Evolutionary conservation across 805 yeast species (phyloP).

Genomic region (Candida bentonensis): DNA sequence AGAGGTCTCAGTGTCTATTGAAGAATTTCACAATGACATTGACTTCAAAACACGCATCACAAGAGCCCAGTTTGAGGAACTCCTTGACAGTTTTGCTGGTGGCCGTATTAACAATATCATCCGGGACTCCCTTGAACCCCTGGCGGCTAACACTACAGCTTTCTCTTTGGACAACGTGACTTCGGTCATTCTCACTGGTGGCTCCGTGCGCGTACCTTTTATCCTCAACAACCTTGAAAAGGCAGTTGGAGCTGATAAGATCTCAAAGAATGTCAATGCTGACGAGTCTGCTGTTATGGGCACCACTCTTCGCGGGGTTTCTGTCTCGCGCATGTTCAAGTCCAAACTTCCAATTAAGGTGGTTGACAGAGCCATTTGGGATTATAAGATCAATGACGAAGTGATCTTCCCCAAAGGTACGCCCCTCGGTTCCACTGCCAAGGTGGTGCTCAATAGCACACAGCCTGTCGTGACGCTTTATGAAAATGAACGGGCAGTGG

Average conservation of each 20-base stretch:
- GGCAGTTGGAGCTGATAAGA: constrained; percentile 38
- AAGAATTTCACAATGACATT: constrained; percentile 54
- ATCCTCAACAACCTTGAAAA: constrained; percentile 35
- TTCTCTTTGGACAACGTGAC: constrained; percentile 26
- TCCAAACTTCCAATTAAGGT: constrained; percentile 44
- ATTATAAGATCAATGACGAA: constrained; percentile 27
- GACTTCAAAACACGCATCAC: constrained; percentile 60
- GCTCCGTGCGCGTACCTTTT: constrained; percentile 80
- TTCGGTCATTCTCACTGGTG: constrained; percentile 77
- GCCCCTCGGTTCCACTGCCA: constrained; percentile 20
- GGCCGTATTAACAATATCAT: constrained; percentile 42
- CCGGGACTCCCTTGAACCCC: constrained; percentile 31
- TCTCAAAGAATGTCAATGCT: constrained; percentile 80
- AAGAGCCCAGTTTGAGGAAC: constrained; percentile 69
- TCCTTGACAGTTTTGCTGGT: constrained; percentile 28
- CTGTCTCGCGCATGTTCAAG: constrained; percentile 53
- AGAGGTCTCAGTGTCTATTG: constrained; percentile 67
- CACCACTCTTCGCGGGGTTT: constrained; percentile 70
- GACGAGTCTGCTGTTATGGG: constrained; percentile 93
- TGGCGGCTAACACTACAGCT: constrained; percentile 14
- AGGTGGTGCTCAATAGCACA: constrained; percentile 24
- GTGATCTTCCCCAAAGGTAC: constrained; percentile 37
- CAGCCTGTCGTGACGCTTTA: constrained; percentile 22
- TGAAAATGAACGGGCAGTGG: constrained; percentile 26
- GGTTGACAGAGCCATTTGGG: constrained; percentile 38